A percentile compares a stretch with the other conserved stretches of the same genome.
Evolutionary conservation across 2,329 filamentous ascomycete species (phyloP).

Genomic region (Microsporum ferrugineum): DNA sequence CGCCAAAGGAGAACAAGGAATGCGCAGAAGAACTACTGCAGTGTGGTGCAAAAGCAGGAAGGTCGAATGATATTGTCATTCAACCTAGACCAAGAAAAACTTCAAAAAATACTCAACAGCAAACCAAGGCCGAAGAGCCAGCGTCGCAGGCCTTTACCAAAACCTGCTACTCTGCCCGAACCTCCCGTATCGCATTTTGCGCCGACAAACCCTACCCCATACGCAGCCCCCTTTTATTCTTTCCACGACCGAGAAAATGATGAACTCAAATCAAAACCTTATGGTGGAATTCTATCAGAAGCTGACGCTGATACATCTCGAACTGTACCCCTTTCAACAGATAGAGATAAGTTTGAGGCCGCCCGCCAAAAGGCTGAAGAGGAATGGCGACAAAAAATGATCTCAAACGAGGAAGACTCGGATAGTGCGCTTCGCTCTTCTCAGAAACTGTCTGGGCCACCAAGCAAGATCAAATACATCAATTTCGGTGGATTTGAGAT

Average conservation of each 20-base stretch:
- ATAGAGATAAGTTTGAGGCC: slow-evolving; percentile 77
- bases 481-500: slow-evolving; percentile 97
- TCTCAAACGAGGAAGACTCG: slow-evolving; percentile 52
- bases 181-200: slow-evolving; percentile 46
- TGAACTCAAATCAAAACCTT: slow-evolving; percentile 83
- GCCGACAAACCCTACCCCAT: slow-evolving; percentile 50
- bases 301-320: slow-evolving; percentile 81
- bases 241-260: slow-evolving; percentile 84
- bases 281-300: slow-evolving; percentile 84
- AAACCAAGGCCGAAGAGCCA: slow-evolving; percentile 47
- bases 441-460: slow-evolving; percentile 69
- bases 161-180: slow-evolving; percentile 30
- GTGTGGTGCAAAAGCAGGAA: slow-evolving; percentile 30
- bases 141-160: slow-evolving; percentile 38
- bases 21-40: slow-evolving; percentile 31
- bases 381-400: slow-evolving; percentile 64
- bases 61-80: slow-evolving; percentile 48
- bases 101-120: slow-evolving; percentile 50
- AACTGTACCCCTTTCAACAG: slow-evolving; percentile 67
- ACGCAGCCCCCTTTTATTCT: slow-evolving; percentile 71
- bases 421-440: slow-evolving; percentile 53
- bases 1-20: slow-evolving; percentile 47
- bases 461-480: slow-evolving; percentile 96
- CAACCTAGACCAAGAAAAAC: slow-evolving; percentile 45
- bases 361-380: slow-evolving; percentile 86